Base-by-base conservation (phyloP, 441 rosid genomes). In the Corymbia calophylla region DNA sequence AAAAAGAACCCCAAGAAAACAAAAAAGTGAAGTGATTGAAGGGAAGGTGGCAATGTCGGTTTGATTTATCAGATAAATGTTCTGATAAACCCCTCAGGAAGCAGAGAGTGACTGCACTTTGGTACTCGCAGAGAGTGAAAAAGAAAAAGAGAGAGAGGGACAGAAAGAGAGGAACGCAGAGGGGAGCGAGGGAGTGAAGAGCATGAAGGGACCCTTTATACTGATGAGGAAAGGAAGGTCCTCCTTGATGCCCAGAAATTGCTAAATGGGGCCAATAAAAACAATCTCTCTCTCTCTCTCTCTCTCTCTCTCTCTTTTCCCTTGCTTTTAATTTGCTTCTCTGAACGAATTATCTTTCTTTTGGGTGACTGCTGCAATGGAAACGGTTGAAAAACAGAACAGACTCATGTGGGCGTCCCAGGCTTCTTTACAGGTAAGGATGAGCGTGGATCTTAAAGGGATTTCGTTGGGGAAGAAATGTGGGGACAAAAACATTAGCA, bases 151-250 rank as follows among this genome's bases (percentile, higher is more conserved):
- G 54, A 88, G 35, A 25, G 89, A 29, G 13, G 32, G 19, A 81
- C 89, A 51, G 51, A n/a, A 53, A 82, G 84, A 91, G 88, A 88
- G 91, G 32, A 13, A 12, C 17, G 39, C 85, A 87, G 89, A 85
- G 18, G 89, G 80, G 90, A 91, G 88, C 91, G 86, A 87, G 87
- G 62, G 58, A 47, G 19, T 16, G 88, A 88, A 91, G 91, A 91
- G 86, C 92, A 87, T 53, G 32, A 89, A 86, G 91, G 77, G 73
- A 18, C 16, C 39, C 64, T 95, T 93, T 96, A 94, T 95, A 95
- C 88, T 88, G 94, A 92, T 92, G 82, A 62, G 73, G 87, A 89
- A 62, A 92, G 95, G 96, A 91, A 94, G 94, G 94, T 90, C 86
- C 53, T 53, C 44, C 64, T 54, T 27, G 4, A 66, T 44, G 87